Evolutionary conservation across 1,139 yeast species (phyloP).

Genomic region (Pichia sp.): DNA sequence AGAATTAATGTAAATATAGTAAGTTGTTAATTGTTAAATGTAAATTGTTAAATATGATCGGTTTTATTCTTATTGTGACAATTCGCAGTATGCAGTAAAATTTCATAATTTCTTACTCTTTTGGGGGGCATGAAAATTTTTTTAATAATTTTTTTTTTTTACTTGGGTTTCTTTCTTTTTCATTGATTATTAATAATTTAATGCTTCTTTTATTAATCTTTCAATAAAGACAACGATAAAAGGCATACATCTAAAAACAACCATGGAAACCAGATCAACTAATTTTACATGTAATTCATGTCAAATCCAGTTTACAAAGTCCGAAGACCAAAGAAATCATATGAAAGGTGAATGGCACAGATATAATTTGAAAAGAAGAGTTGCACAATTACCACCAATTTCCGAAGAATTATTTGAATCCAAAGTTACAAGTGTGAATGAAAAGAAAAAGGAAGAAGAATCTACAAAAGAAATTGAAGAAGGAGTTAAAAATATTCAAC

Average conservation of each 20-base stretch:
- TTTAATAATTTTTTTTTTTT: too few relatives aligned
- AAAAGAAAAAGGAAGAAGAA: conserved; percentile 14
- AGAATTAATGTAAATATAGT: conserved; percentile 9
- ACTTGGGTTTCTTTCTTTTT: too few relatives aligned
- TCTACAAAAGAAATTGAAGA: conserved; percentile 9
- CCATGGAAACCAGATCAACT: conserved; percentile 11
- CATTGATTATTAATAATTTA: too few relatives aligned
- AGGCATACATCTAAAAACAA: too few relatives aligned
- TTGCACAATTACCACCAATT: conserved; percentile 53
- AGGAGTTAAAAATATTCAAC: conserved; percentile 27
- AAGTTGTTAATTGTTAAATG: too few relatives aligned
- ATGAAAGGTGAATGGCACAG: conserved; percentile 88
- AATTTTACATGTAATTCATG: conserved; percentile 79
- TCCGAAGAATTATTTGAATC: conserved; percentile 41
- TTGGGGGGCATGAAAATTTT: neutral
- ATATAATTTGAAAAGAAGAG: conserved; percentile 55
- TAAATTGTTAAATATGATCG: too few relatives aligned
- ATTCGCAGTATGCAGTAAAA: too few relatives aligned
- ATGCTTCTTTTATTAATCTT: too few relatives aligned
- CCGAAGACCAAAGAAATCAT: conserved; percentile 79
- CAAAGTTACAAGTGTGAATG: conserved; percentile 38
- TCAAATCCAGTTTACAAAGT: conserved; percentile 64
- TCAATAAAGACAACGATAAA: too few relatives aligned
- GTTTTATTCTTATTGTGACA: too few relatives aligned
- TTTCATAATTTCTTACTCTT: too few relatives aligned